Percentiles rank a stretch among this genome's conserved stretches.
phyloP scores from a whole-genome alignment of 108 stramenopile genomes.

The Skeletonema costatum region DNA sequence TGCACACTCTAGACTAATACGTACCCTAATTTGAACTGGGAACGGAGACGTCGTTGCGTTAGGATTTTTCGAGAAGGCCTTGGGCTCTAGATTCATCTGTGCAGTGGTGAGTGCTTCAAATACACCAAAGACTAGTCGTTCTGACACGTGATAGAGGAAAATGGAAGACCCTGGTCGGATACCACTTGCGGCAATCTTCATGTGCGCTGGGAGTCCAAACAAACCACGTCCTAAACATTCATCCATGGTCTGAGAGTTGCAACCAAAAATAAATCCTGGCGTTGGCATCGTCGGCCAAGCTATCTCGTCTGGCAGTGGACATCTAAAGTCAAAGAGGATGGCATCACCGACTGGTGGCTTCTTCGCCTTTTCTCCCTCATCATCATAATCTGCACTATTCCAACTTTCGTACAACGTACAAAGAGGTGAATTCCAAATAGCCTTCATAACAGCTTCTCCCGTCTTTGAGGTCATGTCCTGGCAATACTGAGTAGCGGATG shows the following conservation, averaged over 20 bases:
- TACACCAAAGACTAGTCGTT: constrained; percentile 85
- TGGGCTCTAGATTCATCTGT: constrained; percentile 80
- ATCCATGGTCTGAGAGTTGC: constrained; percentile 86
- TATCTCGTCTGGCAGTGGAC: constrained; percentile 66
- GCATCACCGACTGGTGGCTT: constrained; percentile 71
- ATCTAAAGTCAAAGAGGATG: constrained; percentile 75
- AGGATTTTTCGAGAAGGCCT: constrained; percentile 86
- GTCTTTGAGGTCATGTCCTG: constrained; percentile 80
- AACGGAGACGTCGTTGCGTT: constrained; percentile 85
- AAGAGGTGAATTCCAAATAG: constrained; percentile 85
- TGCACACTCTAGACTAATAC: constrained; percentile 84
- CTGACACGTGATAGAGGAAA: constrained; percentile 88
- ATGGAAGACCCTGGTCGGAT: constrained; percentile 83
- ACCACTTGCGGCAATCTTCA: constrained; percentile 79
- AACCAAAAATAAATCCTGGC: constrained; percentile 91
- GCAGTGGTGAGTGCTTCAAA: constrained; percentile 90
- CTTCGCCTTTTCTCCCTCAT: constrained; percentile 24
- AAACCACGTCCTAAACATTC: constrained; percentile 88
- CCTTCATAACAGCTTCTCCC: constrained; percentile 87
- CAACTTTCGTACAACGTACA: constrained; percentile 84
- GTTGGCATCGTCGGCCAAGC: constrained; percentile 84
- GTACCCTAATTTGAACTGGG: constrained; percentile 84
- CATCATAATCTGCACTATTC: constrained; percentile 60
- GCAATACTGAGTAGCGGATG: constrained; percentile 70
- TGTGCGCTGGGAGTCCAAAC: constrained; percentile 86